Base-by-base conservation (phyloP, 768 basidiomycete species). In the Russula sp. region DNA sequence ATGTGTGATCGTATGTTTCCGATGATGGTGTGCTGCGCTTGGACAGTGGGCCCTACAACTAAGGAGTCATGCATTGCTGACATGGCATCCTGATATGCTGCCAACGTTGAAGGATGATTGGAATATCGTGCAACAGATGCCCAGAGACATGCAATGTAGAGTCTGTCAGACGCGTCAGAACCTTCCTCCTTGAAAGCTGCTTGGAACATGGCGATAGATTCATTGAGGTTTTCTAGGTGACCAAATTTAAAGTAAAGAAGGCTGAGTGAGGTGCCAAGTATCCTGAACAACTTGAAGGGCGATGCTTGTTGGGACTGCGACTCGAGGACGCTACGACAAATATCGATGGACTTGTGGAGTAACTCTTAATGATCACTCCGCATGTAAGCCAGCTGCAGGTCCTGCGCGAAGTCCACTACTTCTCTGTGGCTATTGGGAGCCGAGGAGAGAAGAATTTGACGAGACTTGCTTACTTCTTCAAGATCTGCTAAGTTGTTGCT, bases 311-410 rank as follows among this genome's bases (percentile, higher is more conserved):
- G 41, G 47, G 57, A 25, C 9, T 43, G 13, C 25, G 49, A 7
- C 22, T 43, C 20, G 11, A 59, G 34, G 42, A 36, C 41, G 35
- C 22, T 35, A n/a, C 57, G 39, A 32, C 58, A 51, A 7, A 59
- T 35, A n/a, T 51, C 34, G 41, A 59, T 59, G 4, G 58, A 43
- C 20, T 36, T 43, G 25, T 59, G 49, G 22, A 51, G 58, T 42
- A 59, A 36, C 6, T 51, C 14, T 8, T 36, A 41, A 18, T 32
- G 34, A 29, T 41, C 58, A 22, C 57, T 35, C 32, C 14, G 41
- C 41, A 35, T 6, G 32, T 50, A 58, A 20, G 39, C 57, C 7
- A 35, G 29, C 11, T 20, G 49, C 18, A 58, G 20, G 32, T 35
- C 5, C 8, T 25, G 36, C 13, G 49, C 34, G 14, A 51, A 25